Percentiles rank a stretch among this genome's conserved stretches.
These are phyloP conservation scores for Pseudoturritis turrita DNA, from an alignment of 345 rosid species.

Conservation along the genomic window DNA sequence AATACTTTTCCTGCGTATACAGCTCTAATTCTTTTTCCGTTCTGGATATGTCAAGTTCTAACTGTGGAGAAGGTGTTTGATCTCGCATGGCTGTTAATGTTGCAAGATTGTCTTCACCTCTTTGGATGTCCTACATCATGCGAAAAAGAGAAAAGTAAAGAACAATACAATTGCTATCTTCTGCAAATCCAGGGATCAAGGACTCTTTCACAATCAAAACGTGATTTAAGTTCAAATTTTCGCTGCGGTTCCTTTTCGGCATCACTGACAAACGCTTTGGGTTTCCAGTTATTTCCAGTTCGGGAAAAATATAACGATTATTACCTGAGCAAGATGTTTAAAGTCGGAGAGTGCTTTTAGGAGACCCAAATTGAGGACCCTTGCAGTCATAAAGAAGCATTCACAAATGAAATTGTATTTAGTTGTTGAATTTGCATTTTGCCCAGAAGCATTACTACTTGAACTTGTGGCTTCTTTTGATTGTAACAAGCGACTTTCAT, in stretches of 20 bases:
- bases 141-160: neutral
- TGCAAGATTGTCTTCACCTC: conserved; percentile 72
- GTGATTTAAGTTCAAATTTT: neutral
- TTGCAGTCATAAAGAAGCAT: conserved; percentile 98
- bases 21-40: conserved; percentile 78
- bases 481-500: conserved; percentile 55
- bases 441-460: conserved; percentile 37
- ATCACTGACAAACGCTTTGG: neutral
- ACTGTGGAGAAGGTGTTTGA: conserved; percentile 63
- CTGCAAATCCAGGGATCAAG: conserved; percentile 10
- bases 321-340: conserved; percentile 95
- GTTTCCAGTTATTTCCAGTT: neutral
- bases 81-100: conserved; percentile 65
- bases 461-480: conserved; percentile 82
- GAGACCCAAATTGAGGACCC: conserved; percentile 94
- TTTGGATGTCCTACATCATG: conserved; percentile 66
- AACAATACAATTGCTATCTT: neutral
- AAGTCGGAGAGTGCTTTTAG: conserved; percentile 95
- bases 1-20: conserved; percentile 83
- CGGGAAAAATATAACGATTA: neutral
- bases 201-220: neutral
- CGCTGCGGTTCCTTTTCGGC: neutral
- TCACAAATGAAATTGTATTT: conserved; percentile 82
- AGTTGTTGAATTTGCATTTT: conserved; percentile 33
- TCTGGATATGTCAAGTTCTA: conserved; percentile 61